Base-by-base conservation (phyloP, 2,329 filamentous ascomycete species). In the Lasiodiplodia hormozganensis region DNA sequence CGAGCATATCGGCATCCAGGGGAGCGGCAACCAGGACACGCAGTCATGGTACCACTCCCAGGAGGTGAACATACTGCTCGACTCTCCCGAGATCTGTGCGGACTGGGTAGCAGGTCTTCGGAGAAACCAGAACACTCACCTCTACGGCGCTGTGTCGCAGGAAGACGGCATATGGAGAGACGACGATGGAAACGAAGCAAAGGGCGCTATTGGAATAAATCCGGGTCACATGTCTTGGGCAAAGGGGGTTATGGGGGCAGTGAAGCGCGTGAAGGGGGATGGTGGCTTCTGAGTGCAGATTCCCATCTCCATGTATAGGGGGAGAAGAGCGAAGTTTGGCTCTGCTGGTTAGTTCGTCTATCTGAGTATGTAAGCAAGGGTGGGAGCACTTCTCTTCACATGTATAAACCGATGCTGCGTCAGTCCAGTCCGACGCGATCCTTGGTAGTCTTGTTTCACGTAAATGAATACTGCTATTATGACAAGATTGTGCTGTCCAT, bases 21-120 rank as follows among this genome's bases (percentile, higher is more conserved):
- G 92, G 3, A 92, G 88, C 71, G 92, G 91, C 0, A 95, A 94
- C 74, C 90, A 94, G 76, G 92, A 95, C 73, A 94, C 92, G 1
- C 92, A 95, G 78, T 89, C 86, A 23, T 94, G 91, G 89, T 94
- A 86, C 72, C 92, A 95, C 74, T 89, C 86, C 67, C 91, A 94
- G 76, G 92, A 95, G 77, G 85, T 92, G 67, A 94, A 95, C 72
- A 78, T 94, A 28, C 88, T 95, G 85, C 79, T 94, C 6, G 92
- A 95, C 70, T 90, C 86, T 23, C 73, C 77, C 0, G 76, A 83
- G 1, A 81, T 94, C 0, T 93, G 91, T 72, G 75, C 75, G 36
- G 83, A 82, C 40, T 93, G 90, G 90, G 83, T 87, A 23, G 86
- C 88, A 18, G 87, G 81, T 0, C 82, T 92, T 18, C 79, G 86